phyloP scores from a whole-genome alignment of 768 basidiomycete species.

The Suillus luteus region DNA sequence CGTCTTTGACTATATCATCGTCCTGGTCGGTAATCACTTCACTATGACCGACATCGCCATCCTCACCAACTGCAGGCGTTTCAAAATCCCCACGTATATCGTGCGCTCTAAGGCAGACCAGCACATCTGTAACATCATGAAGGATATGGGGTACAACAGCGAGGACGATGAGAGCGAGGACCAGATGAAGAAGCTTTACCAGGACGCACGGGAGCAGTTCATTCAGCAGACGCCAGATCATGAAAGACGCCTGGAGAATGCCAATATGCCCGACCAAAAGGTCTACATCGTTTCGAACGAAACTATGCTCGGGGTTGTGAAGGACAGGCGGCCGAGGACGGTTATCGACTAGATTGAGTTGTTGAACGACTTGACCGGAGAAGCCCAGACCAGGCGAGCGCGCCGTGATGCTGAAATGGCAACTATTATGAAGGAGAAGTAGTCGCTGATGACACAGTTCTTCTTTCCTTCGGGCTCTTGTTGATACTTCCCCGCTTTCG shows the following conservation, averaged over 20 bases:
- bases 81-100: conserved; percentile 36
- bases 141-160: conserved; percentile 30
- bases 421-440: neutral
- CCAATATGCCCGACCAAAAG: conserved; percentile 28
- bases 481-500: neutral
- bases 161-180: conserved; percentile 20
- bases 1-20: conserved; percentile 37
- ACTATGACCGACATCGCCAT: conserved; percentile 37
- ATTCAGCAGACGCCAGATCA: conserved; percentile 30
- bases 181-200: conserved; percentile 20
- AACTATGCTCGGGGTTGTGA: conserved; percentile 26
- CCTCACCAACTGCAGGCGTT: conserved; percentile 31
- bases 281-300: conserved; percentile 34
- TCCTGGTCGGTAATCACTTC: conserved; percentile 37
- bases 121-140: conserved; percentile 30
- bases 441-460: neutral
- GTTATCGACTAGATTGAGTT: conserved; percentile 30
- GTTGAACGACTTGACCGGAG: conserved; percentile 25
- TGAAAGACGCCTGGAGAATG: conserved; percentile 25
- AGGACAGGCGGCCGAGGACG: conserved; percentile 25
- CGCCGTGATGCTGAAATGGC: neutral
- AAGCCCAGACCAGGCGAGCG: conserved; percentile 13
- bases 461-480: neutral
- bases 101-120: conserved; percentile 41
- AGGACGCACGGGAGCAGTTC: conserved; percentile 28